phyloP scores from a whole-genome alignment of 2,329 filamentous ascomycete species.

The Colletotrichum musae region DNA sequence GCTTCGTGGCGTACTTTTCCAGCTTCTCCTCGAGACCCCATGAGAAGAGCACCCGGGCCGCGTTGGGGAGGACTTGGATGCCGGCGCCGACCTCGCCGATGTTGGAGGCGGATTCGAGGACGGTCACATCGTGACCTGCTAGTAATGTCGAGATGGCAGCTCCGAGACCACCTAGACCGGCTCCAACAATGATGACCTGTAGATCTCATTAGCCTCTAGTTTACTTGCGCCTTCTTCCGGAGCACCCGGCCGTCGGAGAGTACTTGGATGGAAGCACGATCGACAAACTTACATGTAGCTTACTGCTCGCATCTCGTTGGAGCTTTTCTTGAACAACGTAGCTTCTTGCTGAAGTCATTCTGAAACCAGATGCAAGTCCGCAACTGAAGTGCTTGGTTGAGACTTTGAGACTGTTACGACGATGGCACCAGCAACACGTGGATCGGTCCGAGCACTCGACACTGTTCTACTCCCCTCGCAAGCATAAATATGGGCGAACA shows the following conservation, averaged over 20 bases:
- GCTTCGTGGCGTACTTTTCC: constrained; percentile 41
- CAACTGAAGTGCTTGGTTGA: background rate
- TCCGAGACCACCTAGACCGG: constrained; percentile 39
- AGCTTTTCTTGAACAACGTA: constrained; percentile 25
- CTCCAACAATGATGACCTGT: constrained; percentile 40
- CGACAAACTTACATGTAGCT: constrained; percentile 14
- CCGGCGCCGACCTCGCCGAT: constrained; percentile 43
- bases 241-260: background rate
- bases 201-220: too few species aligned
- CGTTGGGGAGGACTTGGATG: constrained; percentile 42
- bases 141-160: constrained; percentile 35
- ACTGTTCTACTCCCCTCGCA: too few species aligned
- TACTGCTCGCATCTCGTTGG: constrained; percentile 17
- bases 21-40: constrained; percentile 42
- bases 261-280: background rate
- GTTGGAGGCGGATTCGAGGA: constrained; percentile 35
- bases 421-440: too few species aligned
- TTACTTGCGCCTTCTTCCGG: too few species aligned
- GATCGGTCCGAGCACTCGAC: too few species aligned
- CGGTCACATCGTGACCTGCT: constrained; percentile 38
- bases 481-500: too few species aligned
- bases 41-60: constrained; percentile 35
- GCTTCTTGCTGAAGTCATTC: constrained; percentile 10
- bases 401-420: background rate
- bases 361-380: background rate